These are phyloP conservation scores for Gentiana dahurica DNA, from an alignment of 257 asterid species.

Conservation along the genomic window DNA sequence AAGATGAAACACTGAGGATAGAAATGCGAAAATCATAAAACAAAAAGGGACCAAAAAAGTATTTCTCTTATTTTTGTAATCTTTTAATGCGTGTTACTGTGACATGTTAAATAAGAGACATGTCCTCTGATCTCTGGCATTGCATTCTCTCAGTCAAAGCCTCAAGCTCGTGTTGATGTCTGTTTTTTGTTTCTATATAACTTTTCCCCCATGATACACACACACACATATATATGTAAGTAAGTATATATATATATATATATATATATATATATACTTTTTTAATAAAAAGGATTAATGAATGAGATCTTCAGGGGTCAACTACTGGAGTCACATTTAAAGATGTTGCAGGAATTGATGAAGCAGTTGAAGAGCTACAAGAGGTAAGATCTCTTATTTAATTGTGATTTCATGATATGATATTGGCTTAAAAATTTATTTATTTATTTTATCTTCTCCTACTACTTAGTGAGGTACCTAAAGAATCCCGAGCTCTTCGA, in stretches of 20 bases:
- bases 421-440: no score
- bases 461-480: conserved; percentile 87
- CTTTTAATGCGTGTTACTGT: conserved; percentile 10
- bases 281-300: conserved; percentile 14
- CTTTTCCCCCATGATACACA: no score
- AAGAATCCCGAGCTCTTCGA: conserved; percentile 95
- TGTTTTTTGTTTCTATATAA: conserved; percentile 28
- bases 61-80: no score
- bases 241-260: no score
- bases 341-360: conserved; percentile 98
- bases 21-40: no score
- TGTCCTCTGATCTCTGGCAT: conserved; percentile 43
- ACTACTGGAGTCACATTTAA: conserved; percentile 85
- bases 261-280: no score
- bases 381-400: conserved; percentile 44
- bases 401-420: no score
- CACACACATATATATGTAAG: no score
- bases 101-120: not conserved
- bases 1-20: no score
- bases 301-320: conserved; percentile 57
- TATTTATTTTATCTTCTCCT: conserved; percentile 10
- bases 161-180: conserved; percentile 99
- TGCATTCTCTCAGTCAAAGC: conserved; percentile 91
- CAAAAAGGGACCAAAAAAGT: no score
- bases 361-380: conserved; percentile 98